Base-by-base conservation (phyloP, 2,329 filamentous ascomycete species). In the Aspergillus oerlinghausenensis region DNA sequence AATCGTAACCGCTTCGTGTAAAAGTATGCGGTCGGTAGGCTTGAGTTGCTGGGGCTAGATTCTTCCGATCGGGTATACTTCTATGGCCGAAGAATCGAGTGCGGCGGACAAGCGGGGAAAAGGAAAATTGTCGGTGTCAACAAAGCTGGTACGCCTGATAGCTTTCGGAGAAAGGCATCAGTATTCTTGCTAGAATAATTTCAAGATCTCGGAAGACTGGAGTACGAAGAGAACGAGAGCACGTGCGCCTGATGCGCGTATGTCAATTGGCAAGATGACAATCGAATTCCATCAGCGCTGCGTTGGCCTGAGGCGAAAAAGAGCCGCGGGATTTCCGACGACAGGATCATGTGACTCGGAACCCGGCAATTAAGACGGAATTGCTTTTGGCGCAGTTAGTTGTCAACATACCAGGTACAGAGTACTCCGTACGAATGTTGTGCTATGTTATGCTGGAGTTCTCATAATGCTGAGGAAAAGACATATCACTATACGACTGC, bases 321-420 rank as follows among this genome's bases (percentile, higher is more conserved):
- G 55, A 57, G 52, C 55, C 59, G 55, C 53, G 49, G 56, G 48
- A 53, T 56, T 52, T 26, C 57, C 59, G 51, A 59, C 28, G 35
- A 35, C 17, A 4, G 2, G 25, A 57, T 68, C 68, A 69, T 57
- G 66, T 69, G 67, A 67, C 55, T 43, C 50, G 51, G 52, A 4
- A 60, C 6, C 42, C 58, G 55, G 59, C 54, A 62, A 10, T 45
- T 21, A 42, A 1, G 29, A 19, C 40, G 28, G 40, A 25, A 10
- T 43, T 43, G 2, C 32, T 17, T 7, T 17, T 14, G 4, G 11
- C 32, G 32, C 32, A 35, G 14, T 35, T 35, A 35, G 25, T 26
- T 26, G 25, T 26, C 32, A 17, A 14, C 32, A 35, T 38, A 38
- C 14, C 32, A 38, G 32, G 32, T 17, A 38, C 32, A 17, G 32